phyloP scores from a whole-genome alignment of 2,329 filamentous ascomycete genomes.

The Ploettnerulaceae sp. region DNA sequence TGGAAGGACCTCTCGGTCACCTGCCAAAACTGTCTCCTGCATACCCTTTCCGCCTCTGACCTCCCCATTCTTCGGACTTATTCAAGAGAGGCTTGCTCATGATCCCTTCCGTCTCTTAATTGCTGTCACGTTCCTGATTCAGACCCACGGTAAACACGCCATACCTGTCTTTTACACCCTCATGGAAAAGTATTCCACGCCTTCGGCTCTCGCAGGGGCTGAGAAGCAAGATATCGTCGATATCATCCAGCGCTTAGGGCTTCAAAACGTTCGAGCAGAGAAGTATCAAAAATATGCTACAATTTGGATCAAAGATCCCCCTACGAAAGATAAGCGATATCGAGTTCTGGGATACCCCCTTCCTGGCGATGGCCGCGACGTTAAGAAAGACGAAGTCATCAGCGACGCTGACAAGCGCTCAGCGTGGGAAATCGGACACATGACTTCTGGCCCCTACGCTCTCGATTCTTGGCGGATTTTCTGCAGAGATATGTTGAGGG shows the following conservation, averaged over 20 bases:
- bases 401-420: constrained; percentile 38
- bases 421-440: constrained; percentile 78
- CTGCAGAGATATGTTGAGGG: constrained; percentile 73
- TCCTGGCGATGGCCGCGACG: constrained; percentile 44
- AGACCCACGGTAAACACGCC: constrained; percentile 67
- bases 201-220: constrained; percentile 55
- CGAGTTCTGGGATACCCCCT: constrained; percentile 51
- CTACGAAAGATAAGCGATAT: constrained; percentile 52
- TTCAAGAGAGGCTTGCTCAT: constrained; percentile 73
- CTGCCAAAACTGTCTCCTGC: constrained; percentile 40
- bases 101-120: constrained; percentile 78
- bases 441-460: constrained; percentile 78
- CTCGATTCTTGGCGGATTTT: constrained; percentile 93
- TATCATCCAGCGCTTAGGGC: constrained; percentile 66
- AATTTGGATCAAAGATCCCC: constrained; percentile 61
- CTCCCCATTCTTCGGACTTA: constrained; percentile 63
- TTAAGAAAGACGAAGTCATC: constrained; percentile 43
- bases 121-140: constrained; percentile 79
- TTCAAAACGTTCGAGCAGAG: constrained; percentile 61
- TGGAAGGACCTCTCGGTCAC: not conserved
- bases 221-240: constrained; percentile 50
- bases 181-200: constrained; percentile 63
- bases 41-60: constrained; percentile 65
- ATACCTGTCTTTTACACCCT: constrained; percentile 71
- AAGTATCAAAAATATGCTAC: constrained; percentile 67